Evolutionary conservation across 2,329 filamentous ascomycete species (phyloP).

Genomic region (Alternaria dauci): DNA sequence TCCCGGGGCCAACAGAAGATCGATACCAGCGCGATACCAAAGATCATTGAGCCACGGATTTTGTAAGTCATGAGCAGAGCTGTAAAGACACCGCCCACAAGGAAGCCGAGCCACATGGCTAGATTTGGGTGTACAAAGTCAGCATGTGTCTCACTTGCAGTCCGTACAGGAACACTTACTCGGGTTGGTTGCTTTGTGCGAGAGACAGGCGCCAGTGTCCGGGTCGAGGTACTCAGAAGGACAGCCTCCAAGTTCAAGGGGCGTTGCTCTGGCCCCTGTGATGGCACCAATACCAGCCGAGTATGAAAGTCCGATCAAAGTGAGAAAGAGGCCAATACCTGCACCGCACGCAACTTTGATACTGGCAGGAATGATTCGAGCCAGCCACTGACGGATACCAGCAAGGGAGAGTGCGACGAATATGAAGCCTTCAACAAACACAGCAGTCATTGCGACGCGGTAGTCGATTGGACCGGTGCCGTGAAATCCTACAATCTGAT

Average conservation of each 20-base stretch:
- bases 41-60: conserved; percentile 84
- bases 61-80: conserved; percentile 84
- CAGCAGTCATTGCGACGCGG: conserved; percentile 78
- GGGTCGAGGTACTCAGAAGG: conserved; percentile 57
- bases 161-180: conserved; percentile 30
- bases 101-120: conserved; percentile 85
- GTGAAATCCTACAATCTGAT: conserved; percentile 79
- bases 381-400: conserved; percentile 75
- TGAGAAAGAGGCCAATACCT: conserved; percentile 86
- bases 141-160: no score
- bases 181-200: conserved; percentile 79
- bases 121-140: no score
- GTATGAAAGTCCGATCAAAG: conserved; percentile 80
- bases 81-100: conserved; percentile 82
- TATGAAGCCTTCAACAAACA: conserved; percentile 87
- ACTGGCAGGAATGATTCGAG: conserved; percentile 70
- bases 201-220: conserved; percentile 64
- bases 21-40: conserved; percentile 81
- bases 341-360: conserved; percentile 93
- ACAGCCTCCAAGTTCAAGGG: conserved; percentile 80
- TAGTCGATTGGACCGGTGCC: conserved; percentile 74
- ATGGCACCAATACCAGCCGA: conserved; percentile 82
- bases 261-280: conserved; percentile 71
- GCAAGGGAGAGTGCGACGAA: conserved; percentile 80
- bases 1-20: conserved; percentile 87